Evolutionary conservation across 768 basidiomycete species (phyloP), one percentile per base, ranked within the genome.

Genomic region (Boletus huronensis): DNA sequence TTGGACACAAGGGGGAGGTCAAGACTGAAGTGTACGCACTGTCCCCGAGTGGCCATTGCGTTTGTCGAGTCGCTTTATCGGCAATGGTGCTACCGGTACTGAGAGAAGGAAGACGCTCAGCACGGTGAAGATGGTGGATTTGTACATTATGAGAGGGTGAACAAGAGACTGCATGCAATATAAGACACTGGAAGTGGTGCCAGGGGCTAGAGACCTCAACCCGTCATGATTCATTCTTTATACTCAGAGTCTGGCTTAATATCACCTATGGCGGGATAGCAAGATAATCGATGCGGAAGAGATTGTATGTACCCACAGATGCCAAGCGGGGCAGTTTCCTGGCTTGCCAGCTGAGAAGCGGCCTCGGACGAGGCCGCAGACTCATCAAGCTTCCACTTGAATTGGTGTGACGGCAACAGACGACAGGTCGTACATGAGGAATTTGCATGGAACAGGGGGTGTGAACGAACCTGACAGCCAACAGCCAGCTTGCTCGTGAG

Each of bases 91-190:
- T 9, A 79, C 81, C 54, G 77, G 59, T 35, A 66, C 64, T 46
- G 76, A 52, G 49, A 77, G 61, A 54, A 79, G 46, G 58, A 76
- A 70, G 47, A 74, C 66, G 63, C 78, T 71, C 62, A 84, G 57
- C 29, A 74, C 65, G 58, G 71, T 57, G 53, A 74, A 48, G 47
- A 74, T 41, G 58, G 61, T 54, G 16, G 25, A 25, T 31, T 34
- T 45, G 53, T 41, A 38, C 66, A 68, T 68, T 13, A n/a, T 48
- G 52, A 40, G 19, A 52, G 13, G 29, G 38, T n/a, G 14, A 28
- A 14, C 19, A 28, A 34, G 44, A 34, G 47, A 21, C 6, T 19
- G 43, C 25, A 23, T 50, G 34, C 3, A 28, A 23, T 21, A 9
- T 1, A 32, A 40, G 19, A 31, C 16, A 26, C 43, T 49, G 41